phyloP scores from a whole-genome alignment of 1,284 basidiomycete genomes.

The Fomitopsis palustris region DNA sequence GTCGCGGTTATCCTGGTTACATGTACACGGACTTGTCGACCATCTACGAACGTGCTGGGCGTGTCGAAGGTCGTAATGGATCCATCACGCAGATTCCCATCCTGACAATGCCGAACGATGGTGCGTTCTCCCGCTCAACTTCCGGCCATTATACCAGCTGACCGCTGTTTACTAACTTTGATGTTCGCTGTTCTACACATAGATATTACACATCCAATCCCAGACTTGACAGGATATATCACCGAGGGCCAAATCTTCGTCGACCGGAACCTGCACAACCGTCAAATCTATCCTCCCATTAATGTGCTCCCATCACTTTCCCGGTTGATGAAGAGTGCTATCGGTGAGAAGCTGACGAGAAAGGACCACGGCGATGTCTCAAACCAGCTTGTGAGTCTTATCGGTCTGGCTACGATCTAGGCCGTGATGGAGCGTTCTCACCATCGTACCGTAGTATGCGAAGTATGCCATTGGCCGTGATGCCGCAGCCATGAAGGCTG shows the following conservation, averaged over 20 bases:
- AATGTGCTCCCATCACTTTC: conserved; percentile 98
- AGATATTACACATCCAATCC: conserved; percentile 99
- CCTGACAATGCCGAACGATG: conserved; percentile 99
- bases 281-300: conserved; percentile 99
- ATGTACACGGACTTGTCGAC: conserved; percentile 99
- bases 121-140: conserved; percentile 40
- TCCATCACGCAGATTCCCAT: conserved; percentile 99
- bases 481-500: conserved; percentile 98
- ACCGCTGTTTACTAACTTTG: not conserved
- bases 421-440: not conserved
- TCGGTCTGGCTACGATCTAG: not conserved
- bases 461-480: conserved; percentile 98
- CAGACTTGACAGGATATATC: conserved; percentile 99
- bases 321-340: conserved; percentile 99
- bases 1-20: conserved; percentile 99
- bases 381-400: conserved; percentile 82
- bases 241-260: conserved; percentile 99
- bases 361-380: conserved; percentile 99
- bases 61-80: conserved; percentile 96
- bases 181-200: not conserved
- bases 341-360: conserved; percentile 95
- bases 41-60: conserved; percentile 99
- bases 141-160: not conserved
- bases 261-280: conserved; percentile 91
- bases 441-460: conserved; percentile 62